These are phyloP conservation scores for Aspergillus cejpii DNA, from an alignment of 2,329 filamentous ascomycete species.

Conservation along the genomic window DNA sequence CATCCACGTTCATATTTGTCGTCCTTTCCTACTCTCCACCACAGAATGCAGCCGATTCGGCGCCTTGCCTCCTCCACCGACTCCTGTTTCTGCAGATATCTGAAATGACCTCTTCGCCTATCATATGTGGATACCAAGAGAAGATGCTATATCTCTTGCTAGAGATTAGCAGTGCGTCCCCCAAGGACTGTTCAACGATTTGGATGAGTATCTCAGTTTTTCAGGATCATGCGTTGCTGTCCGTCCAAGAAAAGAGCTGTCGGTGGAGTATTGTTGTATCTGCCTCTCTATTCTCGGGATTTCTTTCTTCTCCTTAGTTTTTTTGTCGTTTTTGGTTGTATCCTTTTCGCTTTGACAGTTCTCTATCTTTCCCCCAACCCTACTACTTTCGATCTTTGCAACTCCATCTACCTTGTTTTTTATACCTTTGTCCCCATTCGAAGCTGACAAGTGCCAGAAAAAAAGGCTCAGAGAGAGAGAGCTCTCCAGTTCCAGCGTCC, in stretches of 20 bases:
- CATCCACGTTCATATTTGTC: not conserved
- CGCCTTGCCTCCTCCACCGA: not conserved
- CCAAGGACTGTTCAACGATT: not conserved
- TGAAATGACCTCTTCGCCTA: not conserved
- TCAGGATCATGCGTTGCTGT: not conserved
- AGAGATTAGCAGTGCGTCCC: not conserved
- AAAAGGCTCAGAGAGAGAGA: not conserved
- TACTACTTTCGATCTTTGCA: too few relatives aligned
- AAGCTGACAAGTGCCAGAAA: too few relatives aligned
- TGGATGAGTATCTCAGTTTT: not conserved
- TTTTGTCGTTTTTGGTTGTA: not conserved
- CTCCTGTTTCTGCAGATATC: not conserved
- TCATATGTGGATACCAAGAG: not conserved
- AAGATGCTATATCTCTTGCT: not conserved
- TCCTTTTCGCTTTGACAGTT: not conserved
- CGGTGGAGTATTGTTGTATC: not conserved
- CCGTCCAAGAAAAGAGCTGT: not conserved
- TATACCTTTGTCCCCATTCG: conserved; percentile 5
- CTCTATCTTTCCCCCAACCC: not conserved
- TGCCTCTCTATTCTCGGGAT: not conserved
- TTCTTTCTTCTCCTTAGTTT: not conserved
- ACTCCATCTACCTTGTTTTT: conserved; percentile 4
- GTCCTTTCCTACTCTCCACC: not conserved
- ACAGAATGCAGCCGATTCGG: not conserved
- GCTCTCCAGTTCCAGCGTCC: not conserved